A percentile compares a stretch with the other conserved stretches of the same genome.
These are phyloP conservation scores for Globisporangium acanthophoron DNA, from an alignment of 352 stramenopile species.

Conservation along the genomic window DNA sequence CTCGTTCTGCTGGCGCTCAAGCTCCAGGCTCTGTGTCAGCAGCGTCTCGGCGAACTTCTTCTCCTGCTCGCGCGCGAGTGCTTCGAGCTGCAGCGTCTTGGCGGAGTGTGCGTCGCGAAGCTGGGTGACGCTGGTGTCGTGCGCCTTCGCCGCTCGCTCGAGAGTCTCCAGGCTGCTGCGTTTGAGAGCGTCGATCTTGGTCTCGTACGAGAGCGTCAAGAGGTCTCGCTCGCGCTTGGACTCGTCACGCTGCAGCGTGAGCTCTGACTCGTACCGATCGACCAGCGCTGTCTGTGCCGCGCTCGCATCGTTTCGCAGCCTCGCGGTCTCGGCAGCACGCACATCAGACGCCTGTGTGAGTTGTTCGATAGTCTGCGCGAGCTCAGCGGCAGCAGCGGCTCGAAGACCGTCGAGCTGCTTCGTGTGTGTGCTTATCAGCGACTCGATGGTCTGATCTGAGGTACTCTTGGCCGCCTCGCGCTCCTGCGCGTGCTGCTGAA, in stretches of 20 bases:
- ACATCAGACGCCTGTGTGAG: constrained; percentile 13
- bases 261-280: constrained; percentile 12
- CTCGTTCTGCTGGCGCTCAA: constrained; percentile 17
- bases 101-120: constrained; percentile 37
- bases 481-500: constrained; percentile 19
- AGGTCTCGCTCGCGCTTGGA: constrained; percentile 16
- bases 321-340: constrained; percentile 15
- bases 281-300: constrained; percentile 9
- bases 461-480: constrained; percentile 15
- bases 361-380: constrained; percentile 16
- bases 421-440: constrained; percentile 18
- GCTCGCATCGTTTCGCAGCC: constrained; percentile 15
- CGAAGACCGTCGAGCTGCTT: constrained; percentile 17
- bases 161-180: constrained; percentile 28
- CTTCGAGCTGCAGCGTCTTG: constrained; percentile 38
- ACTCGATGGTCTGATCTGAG: constrained; percentile 8
- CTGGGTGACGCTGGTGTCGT: constrained; percentile 26
- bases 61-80: constrained; percentile 36
- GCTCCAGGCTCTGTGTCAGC: constrained; percentile 13
- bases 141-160: constrained; percentile 19
- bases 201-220: constrained; percentile 36
- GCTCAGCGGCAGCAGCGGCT: constrained; percentile 12
- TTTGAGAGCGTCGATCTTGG: constrained; percentile 36
- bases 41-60: constrained; percentile 22
- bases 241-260: constrained; percentile 8